phyloP scores from a whole-genome alignment of 345 rosid species.

The Pugionium cornutum region DNA sequence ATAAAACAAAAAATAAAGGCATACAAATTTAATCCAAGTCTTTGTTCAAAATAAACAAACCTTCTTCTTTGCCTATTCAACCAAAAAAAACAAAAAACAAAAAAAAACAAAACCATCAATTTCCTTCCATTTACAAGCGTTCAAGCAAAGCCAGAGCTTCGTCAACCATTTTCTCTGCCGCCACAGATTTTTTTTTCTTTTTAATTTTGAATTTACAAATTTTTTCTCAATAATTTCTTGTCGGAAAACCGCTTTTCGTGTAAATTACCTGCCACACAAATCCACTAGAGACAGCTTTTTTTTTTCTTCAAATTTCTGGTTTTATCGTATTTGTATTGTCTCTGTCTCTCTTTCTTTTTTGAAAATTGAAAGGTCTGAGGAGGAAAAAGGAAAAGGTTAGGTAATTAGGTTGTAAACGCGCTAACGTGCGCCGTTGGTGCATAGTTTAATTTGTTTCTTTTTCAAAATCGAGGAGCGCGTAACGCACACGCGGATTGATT shows the following conservation, averaged over 20 bases:
- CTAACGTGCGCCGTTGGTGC: slow-evolving; percentile 38
- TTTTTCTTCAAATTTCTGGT: not conserved
- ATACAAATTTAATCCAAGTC: too few relatives aligned
- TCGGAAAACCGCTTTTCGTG: slow-evolving; percentile 38
- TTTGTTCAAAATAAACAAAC: too few relatives aligned
- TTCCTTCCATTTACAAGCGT: too few relatives aligned
- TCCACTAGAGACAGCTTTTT: not conserved
- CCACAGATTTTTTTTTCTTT: too few relatives aligned
- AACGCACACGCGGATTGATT: slow-evolving; percentile 32
- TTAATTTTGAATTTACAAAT: too few relatives aligned
- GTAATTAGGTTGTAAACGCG: not conserved
- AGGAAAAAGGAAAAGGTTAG: slow-evolving; percentile 1
- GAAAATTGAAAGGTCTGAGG: slow-evolving; percentile 18
- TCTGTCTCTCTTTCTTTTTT: not conserved
- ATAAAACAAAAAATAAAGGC: too few relatives aligned
- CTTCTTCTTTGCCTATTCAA: too few relatives aligned
- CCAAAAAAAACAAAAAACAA: too few relatives aligned
- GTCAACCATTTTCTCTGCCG: too few relatives aligned
- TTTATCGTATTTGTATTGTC: slow-evolving; percentile 29
- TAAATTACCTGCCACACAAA: slow-evolving; percentile 27
- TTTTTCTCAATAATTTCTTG: slow-evolving; percentile 2
- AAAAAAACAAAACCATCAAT: too few relatives aligned
- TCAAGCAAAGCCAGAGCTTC: too few relatives aligned
- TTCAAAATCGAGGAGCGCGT: slow-evolving; percentile 37
- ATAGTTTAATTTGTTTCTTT: slow-evolving; percentile 27